A percentile compares a stretch with the other conserved stretches of the same genome.
phyloP scores from a whole-genome alignment of 345 rosid genomes.

The Salix brachista region DNA sequence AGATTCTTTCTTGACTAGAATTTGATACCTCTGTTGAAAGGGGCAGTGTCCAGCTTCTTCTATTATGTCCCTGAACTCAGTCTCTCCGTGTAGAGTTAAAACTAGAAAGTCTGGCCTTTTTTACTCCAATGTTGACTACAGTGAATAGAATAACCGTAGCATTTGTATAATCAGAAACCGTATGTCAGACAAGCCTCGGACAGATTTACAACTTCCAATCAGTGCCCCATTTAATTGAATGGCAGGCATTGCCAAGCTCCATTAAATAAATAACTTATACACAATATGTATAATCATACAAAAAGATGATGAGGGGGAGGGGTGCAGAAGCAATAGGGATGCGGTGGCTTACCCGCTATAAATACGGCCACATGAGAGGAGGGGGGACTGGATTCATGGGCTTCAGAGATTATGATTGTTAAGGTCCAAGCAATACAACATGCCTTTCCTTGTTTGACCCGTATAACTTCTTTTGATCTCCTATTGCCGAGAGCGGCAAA shows the following conservation, averaged over 20 bases:
- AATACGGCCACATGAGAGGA: not conserved
- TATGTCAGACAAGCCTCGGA: not conserved
- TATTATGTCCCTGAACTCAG: too few relatives aligned
- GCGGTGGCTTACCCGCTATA: not conserved
- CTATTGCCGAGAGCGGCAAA: constrained; percentile 7
- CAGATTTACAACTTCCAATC: not conserved
- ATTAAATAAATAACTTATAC: constrained; percentile 13
- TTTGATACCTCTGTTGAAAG: too few relatives aligned
- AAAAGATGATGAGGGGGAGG: not conserved
- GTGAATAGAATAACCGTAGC: too few relatives aligned
- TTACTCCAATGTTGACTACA: too few relatives aligned
- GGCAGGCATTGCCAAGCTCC: not conserved
- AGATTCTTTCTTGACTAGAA: too few relatives aligned
- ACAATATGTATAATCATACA: constrained; percentile 4
- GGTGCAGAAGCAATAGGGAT: not conserved
- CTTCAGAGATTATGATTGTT: not conserved
- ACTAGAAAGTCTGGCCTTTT: too few relatives aligned
- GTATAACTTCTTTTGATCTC: constrained; percentile 11
- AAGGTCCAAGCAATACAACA: not conserved
- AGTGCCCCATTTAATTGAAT: not conserved
- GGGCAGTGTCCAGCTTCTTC: too few relatives aligned
- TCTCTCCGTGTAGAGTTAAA: too few relatives aligned
- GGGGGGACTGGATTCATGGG: not conserved
- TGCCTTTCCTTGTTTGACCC: not conserved
- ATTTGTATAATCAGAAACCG: not conserved